Evolutionary conservation across 2,329 filamentous ascomycete species (phyloP).

Genomic region (Botrytis fragariae): DNA sequence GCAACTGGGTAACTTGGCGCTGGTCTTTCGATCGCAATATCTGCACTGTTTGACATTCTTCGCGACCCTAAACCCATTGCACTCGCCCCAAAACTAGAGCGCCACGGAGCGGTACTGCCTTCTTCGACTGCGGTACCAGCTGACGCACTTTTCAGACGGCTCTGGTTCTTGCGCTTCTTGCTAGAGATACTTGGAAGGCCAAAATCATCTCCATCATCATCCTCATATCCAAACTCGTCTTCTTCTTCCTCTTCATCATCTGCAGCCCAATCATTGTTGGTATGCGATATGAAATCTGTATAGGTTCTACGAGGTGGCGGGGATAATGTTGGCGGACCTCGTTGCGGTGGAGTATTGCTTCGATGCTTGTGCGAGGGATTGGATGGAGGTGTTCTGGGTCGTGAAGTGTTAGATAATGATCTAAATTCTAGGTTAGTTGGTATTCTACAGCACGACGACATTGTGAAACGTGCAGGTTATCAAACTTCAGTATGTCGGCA

Average conservation of each 20-base stretch:
- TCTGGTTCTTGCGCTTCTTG: constrained; percentile 69
- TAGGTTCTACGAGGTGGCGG: constrained; percentile 72
- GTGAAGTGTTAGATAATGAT: constrained; percentile 58
- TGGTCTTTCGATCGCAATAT: constrained; percentile 89
- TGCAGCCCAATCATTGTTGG: constrained; percentile 77
- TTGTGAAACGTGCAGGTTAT: constrained; percentile 61
- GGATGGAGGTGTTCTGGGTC: constrained; percentile 75
- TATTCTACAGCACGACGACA: neutral
- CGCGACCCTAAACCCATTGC: constrained; percentile 45
- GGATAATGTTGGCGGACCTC: constrained; percentile 51
- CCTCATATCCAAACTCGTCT: constrained; percentile 73
- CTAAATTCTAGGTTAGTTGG: constrained; percentile 41
- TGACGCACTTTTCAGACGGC: constrained; percentile 40
- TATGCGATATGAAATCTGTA: constrained; percentile 75
- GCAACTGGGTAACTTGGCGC: constrained; percentile 80
- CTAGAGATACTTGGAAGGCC: constrained; percentile 88
- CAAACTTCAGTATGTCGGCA: constrained; percentile 88
- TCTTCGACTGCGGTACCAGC: constrained; percentile 24
- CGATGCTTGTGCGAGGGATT: constrained; percentile 53
- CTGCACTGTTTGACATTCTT: constrained; percentile 78
- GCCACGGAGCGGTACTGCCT: constrained; percentile 37
- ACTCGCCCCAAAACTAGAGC: constrained; percentile 41
- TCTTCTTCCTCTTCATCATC: constrained; percentile 66
- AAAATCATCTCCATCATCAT: constrained; percentile 92
- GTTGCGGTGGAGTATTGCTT: constrained; percentile 55